A percentile compares a stretch with the other conserved stretches of the same genome.
phyloP scores from a whole-genome alignment of 2,329 filamentous ascomycete genomes.

The Cercospora sp. region DNA sequence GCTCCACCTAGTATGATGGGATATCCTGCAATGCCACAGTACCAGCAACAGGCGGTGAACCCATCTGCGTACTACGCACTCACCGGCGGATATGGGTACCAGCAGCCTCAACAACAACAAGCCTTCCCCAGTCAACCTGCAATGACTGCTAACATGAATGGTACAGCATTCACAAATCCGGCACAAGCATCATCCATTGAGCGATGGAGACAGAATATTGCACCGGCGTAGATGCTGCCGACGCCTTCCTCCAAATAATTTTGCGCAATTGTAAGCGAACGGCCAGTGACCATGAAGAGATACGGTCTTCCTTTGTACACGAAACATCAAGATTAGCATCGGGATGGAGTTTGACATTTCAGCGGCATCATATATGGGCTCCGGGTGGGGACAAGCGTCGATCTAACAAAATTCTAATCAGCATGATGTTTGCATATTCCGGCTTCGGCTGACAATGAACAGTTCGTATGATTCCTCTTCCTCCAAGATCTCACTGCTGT shows the following conservation, averaged over 20 bases:
- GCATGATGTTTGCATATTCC: background rate
- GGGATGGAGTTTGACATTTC: constrained; percentile 1
- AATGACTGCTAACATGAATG: background rate
- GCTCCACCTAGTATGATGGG: constrained; percentile 16
- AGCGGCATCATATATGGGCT: constrained; percentile 5
- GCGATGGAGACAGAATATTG: constrained; percentile 12
- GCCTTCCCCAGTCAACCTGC: background rate
- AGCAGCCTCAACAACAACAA: constrained; percentile 5
- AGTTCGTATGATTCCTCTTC: background rate
- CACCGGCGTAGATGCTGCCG: background rate
- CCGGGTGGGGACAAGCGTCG: background rate
- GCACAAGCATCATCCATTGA: constrained; percentile 10
- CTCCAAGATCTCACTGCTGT: background rate
- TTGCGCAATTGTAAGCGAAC: background rate
- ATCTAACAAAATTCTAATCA: background rate
- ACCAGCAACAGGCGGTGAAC: constrained; percentile 23
- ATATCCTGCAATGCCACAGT: constrained; percentile 12
- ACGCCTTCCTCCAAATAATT: background rate
- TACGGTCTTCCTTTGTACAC: background rate
- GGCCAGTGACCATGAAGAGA: background rate
- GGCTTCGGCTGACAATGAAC: background rate
- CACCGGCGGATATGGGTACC: constrained; percentile 15
- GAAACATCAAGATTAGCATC: background rate
- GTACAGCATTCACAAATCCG: background rate
- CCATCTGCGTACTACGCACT: constrained; percentile 23